Base-by-base conservation (phyloP, 2,329 filamentous ascomycete species). In the Penicillium thymicola region DNA sequence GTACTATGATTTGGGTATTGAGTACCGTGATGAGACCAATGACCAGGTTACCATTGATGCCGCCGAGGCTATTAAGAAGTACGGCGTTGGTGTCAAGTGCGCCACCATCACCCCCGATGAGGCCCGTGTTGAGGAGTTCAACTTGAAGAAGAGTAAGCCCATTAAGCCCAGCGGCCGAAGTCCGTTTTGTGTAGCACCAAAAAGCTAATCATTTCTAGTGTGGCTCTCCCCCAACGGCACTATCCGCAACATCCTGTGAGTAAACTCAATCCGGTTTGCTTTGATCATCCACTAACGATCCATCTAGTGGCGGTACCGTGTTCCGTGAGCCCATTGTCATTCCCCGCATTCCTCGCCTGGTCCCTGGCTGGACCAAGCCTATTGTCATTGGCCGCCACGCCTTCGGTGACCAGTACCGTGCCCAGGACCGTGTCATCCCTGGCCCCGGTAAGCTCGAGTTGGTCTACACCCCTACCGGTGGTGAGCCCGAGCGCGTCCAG, bases 271-370 rank as follows among this genome's bases (percentile, higher is more conserved):
- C 16, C 11, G 21, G 37, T 44, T 50, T 28, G 6, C 11, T 43
- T 6, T 32, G 23, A 16, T 11, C 27, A 32, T 32, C 10, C 18
- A 50, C 68, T 72, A 57, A 72, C 65, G 47, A 58, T 49, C 14
- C 11, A 9, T 41, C 23, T 55, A 81, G 80, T 49, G 93, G 93
- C 70, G 94, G 94, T 72, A 99, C 94, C 71, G 93, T 99, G 70
- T 99, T 99, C 89, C 90, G 94, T 77, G 94, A 97, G 79, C 94
- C 94, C 69, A 99, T 99, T 69, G 91, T 99, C 72, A 97, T 99
- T 70, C 89, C 89, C 66, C 85, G 87, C 71, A 91, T 99, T 64
- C 94, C 94, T 57, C 89, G 93, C 70, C 87, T 99, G 56, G 91
- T 99, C 51, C 92, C 91, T 46, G 92, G 93, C 77, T 99, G 94